Conservation (phyloP, 352 stramenopile species). For the Pseudoperonospora humuli region DNA sequence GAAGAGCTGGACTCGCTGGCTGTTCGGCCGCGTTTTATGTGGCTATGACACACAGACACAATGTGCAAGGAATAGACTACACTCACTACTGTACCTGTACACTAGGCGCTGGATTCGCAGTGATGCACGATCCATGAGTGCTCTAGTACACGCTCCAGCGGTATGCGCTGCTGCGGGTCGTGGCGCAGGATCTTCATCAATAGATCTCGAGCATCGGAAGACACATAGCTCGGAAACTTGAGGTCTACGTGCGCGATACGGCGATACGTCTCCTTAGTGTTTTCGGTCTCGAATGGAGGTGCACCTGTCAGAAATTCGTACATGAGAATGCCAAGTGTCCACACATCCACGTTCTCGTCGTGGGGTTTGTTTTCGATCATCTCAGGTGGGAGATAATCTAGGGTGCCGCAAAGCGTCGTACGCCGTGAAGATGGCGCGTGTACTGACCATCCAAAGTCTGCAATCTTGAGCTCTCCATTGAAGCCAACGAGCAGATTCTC, state of each 20-base stretch:
- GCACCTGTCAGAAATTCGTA: constrained; percentile 98
- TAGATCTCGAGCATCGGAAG: constrained; percentile 87
- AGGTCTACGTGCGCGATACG: constrained; percentile 95
- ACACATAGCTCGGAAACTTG: constrained; percentile 90
- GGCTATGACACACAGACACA: constrained; percentile 16
- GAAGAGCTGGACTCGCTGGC: no score
- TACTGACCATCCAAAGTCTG: constrained; percentile 99
- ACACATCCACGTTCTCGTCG: constrained; percentile 96
- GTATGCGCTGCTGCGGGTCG: constrained; percentile 91
- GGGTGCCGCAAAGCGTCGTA: constrained; percentile 98
- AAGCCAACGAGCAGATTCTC: constrained; percentile 98
- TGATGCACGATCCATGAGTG: constrained; percentile 94
- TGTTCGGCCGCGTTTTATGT: neutral
- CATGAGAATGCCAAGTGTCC: constrained; percentile 97
- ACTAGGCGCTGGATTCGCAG: constrained; percentile 24
- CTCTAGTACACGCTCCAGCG: constrained; percentile 87
- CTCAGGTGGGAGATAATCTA: constrained; percentile 99
- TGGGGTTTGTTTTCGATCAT: constrained; percentile 99
- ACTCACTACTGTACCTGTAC: constrained; percentile 25
- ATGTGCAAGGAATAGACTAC: constrained; percentile 27
- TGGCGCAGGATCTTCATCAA: constrained; percentile 94
- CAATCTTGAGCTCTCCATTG: constrained; percentile 96
- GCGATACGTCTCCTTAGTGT: constrained; percentile 91
- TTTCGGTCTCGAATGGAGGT: constrained; percentile 97
- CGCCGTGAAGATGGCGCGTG: constrained; percentile 94